Evolutionary conservation across 495 filamentous ascomycete species (phyloP).

Genomic region (Tuber melanosporum): DNA sequence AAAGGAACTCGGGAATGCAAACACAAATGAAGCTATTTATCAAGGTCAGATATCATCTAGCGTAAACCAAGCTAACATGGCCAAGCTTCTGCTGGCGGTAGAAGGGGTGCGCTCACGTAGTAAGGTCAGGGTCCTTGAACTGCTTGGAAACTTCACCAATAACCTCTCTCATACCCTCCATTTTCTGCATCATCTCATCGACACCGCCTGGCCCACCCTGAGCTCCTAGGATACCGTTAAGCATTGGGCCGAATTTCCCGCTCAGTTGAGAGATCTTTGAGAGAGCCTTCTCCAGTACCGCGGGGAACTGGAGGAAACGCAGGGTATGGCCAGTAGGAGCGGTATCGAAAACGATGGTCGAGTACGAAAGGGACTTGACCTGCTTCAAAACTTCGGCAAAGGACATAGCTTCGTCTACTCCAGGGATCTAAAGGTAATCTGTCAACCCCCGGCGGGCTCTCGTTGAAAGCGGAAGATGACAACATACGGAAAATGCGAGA

Average conservation of each 20-base stretch:
- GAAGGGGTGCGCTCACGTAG: slow-evolving; percentile 50
- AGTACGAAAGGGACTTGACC: slow-evolving; percentile 98
- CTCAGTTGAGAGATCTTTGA: slow-evolving; percentile 93
- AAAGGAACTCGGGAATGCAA: slow-evolving; percentile 95
- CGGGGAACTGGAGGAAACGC: slow-evolving; percentile 97
- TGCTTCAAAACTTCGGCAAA: slow-evolving; percentile 98
- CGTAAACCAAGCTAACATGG: too few relatives aligned
- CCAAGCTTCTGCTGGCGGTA: background rate
- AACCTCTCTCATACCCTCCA: slow-evolving; percentile 84
- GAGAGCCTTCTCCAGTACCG: slow-evolving; percentile 94
- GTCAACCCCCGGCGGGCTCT: background rate
- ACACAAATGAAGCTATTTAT: slow-evolving; percentile 73
- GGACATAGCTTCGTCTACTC: slow-evolving; percentile 99
- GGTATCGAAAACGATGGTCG: slow-evolving; percentile 98
- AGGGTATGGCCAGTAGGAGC: slow-evolving; percentile 98
- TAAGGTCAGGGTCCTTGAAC: slow-evolving; percentile 93
- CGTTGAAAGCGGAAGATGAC: background rate
- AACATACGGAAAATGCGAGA: slow-evolving; percentile 55
- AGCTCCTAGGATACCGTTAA: slow-evolving; percentile 82
- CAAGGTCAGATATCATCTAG: background rate
- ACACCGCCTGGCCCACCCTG: slow-evolving; percentile 74
- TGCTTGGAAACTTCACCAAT: slow-evolving; percentile 95
- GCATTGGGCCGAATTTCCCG: slow-evolving; percentile 87
- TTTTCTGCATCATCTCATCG: slow-evolving; percentile 82
- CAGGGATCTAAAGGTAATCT: slow-evolving; percentile 66